Conservation (phyloP, 2,329 filamentous ascomycete genomes). For the Daldinia eschscholtzii region DNA sequence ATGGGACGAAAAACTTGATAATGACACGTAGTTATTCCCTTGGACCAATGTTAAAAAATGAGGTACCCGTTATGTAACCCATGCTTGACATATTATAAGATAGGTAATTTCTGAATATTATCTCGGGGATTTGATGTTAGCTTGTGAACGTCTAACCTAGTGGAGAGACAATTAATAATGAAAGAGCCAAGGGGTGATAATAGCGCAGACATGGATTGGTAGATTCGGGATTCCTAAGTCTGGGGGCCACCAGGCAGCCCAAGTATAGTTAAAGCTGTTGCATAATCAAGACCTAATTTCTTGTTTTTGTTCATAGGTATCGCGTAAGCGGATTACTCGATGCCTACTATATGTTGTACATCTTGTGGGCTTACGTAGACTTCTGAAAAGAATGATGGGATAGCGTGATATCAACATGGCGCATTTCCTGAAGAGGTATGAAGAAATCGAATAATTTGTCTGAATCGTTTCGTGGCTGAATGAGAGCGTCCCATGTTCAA, state of each 20-base stretch:
- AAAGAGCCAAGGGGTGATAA: not conserved
- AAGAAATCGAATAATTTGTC: conserved; percentile 35
- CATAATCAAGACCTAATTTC: conserved; percentile 1
- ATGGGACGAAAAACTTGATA: conserved; percentile 21
- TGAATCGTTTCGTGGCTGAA: conserved; percentile 44
- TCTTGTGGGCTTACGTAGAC: conserved; percentile 28
- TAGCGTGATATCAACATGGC: conserved; percentile 29
- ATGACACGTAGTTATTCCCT: conserved; percentile 9
- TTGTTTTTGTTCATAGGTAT: not conserved
- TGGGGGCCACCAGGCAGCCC: not conserved
- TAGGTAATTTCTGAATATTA: conserved; percentile 22
- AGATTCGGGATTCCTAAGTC: not conserved
- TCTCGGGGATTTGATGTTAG: conserved; percentile 34
- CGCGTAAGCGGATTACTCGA: conserved; percentile 4
- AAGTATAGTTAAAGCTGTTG: not conserved
- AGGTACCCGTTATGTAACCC: conserved; percentile 1
- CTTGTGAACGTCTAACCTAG: conserved; percentile 12
- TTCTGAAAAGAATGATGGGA: conserved; percentile 32
- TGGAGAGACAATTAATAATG: not conserved
- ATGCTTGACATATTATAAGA: conserved; percentile 19
- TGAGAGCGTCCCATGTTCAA: conserved; percentile 45
- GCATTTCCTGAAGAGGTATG: conserved; percentile 33
- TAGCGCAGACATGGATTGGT: not conserved
- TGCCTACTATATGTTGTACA: not conserved
- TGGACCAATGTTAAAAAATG: conserved; percentile 1